Conservation (phyloP, 768 basidiomycete genomes). For the Kwoniella sp. region DNA sequence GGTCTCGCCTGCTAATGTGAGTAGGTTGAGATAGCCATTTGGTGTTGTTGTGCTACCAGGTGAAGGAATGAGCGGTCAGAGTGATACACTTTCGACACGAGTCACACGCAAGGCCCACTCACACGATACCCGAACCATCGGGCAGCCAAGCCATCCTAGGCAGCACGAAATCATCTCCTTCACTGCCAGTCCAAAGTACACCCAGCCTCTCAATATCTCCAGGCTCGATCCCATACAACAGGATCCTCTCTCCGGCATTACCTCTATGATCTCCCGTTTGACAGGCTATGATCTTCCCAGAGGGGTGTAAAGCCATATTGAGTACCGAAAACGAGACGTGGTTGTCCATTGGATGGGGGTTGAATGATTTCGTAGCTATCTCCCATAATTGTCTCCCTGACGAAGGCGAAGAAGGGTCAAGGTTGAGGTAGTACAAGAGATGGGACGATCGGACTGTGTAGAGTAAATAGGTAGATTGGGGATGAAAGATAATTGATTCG, state of each 20-base stretch:
- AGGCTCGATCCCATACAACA: conserved; percentile 49
- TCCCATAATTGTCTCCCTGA: conserved; percentile 12
- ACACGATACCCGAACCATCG: conserved; percentile 52
- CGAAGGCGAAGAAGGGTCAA: conserved; percentile 5
- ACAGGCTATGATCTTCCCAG: conserved; percentile 49
- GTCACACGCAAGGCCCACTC: conserved; percentile 28
- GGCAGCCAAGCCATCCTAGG: conserved; percentile 54
- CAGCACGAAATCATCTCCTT: conserved; percentile 51
- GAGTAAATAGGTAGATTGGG: conserved; percentile 38
- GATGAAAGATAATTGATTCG: conserved; percentile 50
- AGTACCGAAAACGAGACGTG: conserved; percentile 53
- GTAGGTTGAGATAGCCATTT: conserved; percentile 48
- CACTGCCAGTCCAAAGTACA: conserved; percentile 51
- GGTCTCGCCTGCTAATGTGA: conserved; percentile 39
- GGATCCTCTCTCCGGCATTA: conserved; percentile 46
- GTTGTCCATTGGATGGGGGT: conserved; percentile 51
- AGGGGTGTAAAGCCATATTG: conserved; percentile 50
- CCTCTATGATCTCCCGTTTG: conserved; percentile 54
- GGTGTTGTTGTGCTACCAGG: conserved; percentile 46
- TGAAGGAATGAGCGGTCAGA: too few relatives aligned
- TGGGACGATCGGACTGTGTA: conserved; percentile 45
- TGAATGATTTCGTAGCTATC: conserved; percentile 46
- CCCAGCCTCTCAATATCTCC: conserved; percentile 39
- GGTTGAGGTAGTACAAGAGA: conserved; percentile 35
- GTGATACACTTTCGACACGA: too few relatives aligned